A percentile compares a stretch with the other conserved stretches of the same genome.
Evolutionary conservation across 371 early-diverging fungal genomes (phyloP).

Genomic region (Polyrhizophydium stewartii): DNA sequence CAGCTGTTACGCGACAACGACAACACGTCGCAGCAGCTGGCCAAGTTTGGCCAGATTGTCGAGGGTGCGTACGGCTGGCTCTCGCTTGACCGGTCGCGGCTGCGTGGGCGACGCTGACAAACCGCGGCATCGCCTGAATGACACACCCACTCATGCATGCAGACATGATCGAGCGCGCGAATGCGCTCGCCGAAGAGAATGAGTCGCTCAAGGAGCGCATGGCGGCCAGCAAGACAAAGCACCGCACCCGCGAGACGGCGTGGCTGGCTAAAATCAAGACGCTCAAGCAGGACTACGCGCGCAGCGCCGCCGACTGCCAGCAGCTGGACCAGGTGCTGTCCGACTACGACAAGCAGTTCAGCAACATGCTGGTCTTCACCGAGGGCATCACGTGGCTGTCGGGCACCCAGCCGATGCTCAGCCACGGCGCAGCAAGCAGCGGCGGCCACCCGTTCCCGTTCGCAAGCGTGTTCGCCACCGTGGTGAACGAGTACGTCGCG

Average conservation of each 20-base stretch:
- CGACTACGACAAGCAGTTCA: conserved; percentile 22
- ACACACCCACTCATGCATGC: not conserved
- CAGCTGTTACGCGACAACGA: conserved; percentile 14
- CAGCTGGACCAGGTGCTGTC: conserved; percentile 7
- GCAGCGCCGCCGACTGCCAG: conserved; percentile 13
- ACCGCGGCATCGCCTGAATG: too few species aligned
- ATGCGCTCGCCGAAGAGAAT: not conserved
- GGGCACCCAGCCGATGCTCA: not conserved
- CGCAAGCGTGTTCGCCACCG: conserved; percentile 4
- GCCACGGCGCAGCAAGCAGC: not conserved
- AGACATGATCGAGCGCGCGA: conserved; percentile 1
- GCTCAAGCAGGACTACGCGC: conserved; percentile 6
- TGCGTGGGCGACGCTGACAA: too few species aligned
- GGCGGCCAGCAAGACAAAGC: conserved; percentile 1
- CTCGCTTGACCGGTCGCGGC: too few species aligned
- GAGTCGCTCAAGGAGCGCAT: not conserved
- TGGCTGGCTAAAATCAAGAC: conserved; percentile 18
- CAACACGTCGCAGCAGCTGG: conserved; percentile 11
- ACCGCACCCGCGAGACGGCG: conserved; percentile 12
- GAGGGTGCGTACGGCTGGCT: too few species aligned
- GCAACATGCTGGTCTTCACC: conserved; percentile 5
- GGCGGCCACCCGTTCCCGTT: conserved; percentile 16
- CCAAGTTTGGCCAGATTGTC: conserved; percentile 9
- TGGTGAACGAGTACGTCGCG: conserved; percentile 8
- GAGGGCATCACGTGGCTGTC: not conserved